Percentiles rank a stretch among this genome's conserved stretches.
These are phyloP conservation scores for Rhizophora mangle DNA, from an alignment of 345 rosid species.

Conservation along the genomic window DNA sequence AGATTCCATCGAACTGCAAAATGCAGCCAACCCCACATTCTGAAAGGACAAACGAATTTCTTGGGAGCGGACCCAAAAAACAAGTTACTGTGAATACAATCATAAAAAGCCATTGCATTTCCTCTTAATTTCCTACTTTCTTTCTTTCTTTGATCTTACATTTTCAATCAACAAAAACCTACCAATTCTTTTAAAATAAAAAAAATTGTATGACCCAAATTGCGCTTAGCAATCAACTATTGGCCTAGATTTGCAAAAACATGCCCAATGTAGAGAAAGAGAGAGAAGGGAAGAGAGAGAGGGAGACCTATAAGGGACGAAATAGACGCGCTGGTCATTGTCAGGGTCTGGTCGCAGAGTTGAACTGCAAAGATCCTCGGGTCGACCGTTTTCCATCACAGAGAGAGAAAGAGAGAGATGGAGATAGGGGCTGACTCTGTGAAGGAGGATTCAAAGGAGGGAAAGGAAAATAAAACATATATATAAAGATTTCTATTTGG, in stretches of 20 bases:
- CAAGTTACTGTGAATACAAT: no score
- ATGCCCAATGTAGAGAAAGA: not conserved
- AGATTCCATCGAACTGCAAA: constrained; percentile 1
- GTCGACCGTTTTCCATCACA: constrained; percentile 37
- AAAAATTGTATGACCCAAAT: not conserved
- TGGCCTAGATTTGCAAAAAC: not conserved
- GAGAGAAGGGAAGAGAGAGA: constrained; percentile 5
- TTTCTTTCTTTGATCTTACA: not conserved
- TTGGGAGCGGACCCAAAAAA: not conserved
- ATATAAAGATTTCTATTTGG: not conserved
- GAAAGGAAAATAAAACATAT: constrained; percentile 6
- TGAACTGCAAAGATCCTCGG: constrained; percentile 56
- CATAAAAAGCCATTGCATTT: not conserved
- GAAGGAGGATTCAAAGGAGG: constrained; percentile 27
- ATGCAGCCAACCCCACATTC: not conserved
- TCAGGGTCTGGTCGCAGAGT: constrained; percentile 55
- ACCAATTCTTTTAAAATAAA: no score
- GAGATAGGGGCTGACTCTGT: constrained; percentile 12
- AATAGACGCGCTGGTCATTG: constrained; percentile 82
- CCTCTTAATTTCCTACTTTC: no score
- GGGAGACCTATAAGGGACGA: constrained; percentile 73
- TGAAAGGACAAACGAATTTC: not conserved
- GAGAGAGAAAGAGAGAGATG: not conserved
- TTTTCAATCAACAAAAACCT: not conserved
- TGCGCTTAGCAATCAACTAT: not conserved